Evolutionary conservation across 2,329 filamentous ascomycete genomes (phyloP), one percentile per base, ranked within the genome.

Genomic region (Fusarium sp.): DNA sequence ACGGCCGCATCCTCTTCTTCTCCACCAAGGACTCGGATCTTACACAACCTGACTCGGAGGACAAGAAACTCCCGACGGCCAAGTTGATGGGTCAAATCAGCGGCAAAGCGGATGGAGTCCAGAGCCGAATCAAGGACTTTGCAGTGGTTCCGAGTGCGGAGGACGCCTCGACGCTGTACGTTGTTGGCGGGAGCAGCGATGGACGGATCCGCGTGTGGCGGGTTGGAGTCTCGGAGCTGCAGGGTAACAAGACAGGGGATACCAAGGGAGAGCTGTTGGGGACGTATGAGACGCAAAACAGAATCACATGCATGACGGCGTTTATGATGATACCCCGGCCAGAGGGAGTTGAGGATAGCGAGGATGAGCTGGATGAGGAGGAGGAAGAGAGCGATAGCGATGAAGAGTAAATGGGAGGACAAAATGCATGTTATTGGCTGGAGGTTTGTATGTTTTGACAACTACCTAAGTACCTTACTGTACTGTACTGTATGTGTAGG

Each of bases 41-140:
- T 8, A 75, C 76, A 39, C 77, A 72, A 21, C 64, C 71, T 13
- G 73, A 82, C 29, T 66, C 55, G 29, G 57, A 58, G 23, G 59
- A 65, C 46, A 69, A 61, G 63, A 72, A 75, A 64, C 79, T 89
- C 45, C 81, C 85, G 9, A 83, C 88, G 20, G 91, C 91, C 37
- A 87, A 88, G 72, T 83, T 91, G 18, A 76, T 96, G 14, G 92
- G 89, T n/a, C 88, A 94, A 72, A 77, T 98, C 13, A 95, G 94
- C 39, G 94, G 94, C 14, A 88, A 87, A 69, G 84, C 87, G 29
- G 85, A 84, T 3, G 90, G 89, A 1, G 85, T 96, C 48, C 80
- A 81, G 4, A 86, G 88, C 13, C 88, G 96, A 50, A 89, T 98
- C 77, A 99, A 98, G 81, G 94, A 97, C 75, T 97, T 98, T 77